A percentile compares a stretch with the other conserved stretches of the same genome.
These are phyloP conservation scores for Polyplosphaeria fusca DNA, from an alignment of 495 filamentous ascomycete species.

Conservation along the genomic window DNA sequence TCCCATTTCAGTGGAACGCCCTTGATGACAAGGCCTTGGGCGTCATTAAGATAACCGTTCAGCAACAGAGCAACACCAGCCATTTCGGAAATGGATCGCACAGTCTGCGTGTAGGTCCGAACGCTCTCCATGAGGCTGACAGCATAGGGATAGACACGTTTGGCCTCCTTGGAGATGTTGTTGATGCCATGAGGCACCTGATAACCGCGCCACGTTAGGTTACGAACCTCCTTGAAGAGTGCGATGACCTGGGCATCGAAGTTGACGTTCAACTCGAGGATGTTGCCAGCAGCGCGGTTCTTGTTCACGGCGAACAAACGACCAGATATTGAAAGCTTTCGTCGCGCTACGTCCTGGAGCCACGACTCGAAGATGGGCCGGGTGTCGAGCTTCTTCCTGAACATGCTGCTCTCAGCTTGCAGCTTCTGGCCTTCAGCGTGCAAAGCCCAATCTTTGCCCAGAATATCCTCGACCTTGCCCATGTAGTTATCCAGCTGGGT, in stretches of 20 bases:
- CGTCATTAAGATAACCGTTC: conserved; percentile 85
- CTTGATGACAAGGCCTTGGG: conserved; percentile 74
- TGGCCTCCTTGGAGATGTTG: conserved; percentile 95
- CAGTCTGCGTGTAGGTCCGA: conserved; percentile 82
- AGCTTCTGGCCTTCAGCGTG: conserved; percentile 95
- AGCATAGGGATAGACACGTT: conserved; percentile 93
- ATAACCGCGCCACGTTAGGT: conserved; percentile 88
- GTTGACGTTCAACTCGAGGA: conserved; percentile 83
- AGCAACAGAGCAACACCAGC: conserved; percentile 79
- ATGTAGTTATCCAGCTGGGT: conserved; percentile 91
- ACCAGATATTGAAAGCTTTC: conserved; percentile 85
- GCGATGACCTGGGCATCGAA: conserved; percentile 97
- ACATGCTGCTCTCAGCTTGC: conserved; percentile 79
- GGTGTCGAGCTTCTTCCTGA: conserved; percentile 94
- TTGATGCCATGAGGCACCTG: conserved; percentile 88
- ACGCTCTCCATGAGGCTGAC: conserved; percentile 98
- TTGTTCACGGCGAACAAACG: conserved; percentile 85
- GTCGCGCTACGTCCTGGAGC: conserved; percentile 81
- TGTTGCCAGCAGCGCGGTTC: conserved; percentile 81
- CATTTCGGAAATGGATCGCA: conserved; percentile 75
- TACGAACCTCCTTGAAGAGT: conserved; percentile 97
- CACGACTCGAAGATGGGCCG: conserved; percentile 90
- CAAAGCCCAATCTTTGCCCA: conserved; percentile 88
- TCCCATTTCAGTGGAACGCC: conserved; percentile 92
- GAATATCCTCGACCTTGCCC: conserved; percentile 94